Conservation (phyloP, 768 basidiomycete species). For the Dictyophora rubrovolvata region DNA sequence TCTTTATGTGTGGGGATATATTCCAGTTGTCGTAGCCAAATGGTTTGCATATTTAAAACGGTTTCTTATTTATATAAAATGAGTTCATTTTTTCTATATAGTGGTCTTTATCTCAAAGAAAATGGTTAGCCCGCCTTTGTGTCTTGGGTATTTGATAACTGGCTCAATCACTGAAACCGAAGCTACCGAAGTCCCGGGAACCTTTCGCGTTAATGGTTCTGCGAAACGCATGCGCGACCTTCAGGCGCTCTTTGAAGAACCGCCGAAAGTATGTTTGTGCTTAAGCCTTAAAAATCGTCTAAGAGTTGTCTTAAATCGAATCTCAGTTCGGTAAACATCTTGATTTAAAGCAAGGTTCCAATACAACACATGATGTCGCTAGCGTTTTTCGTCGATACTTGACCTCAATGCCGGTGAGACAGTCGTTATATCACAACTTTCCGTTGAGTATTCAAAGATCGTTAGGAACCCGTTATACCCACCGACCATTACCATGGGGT, state of each 20-base stretch:
- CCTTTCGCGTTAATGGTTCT: constrained; percentile 94
- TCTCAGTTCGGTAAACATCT: constrained; percentile 87
- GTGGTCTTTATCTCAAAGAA: constrained; percentile 91
- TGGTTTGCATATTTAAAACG: constrained; percentile 47
- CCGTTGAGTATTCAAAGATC: constrained; percentile 1
- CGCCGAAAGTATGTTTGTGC: constrained; percentile 56
- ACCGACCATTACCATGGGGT: constrained; percentile 81
- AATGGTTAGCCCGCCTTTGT: constrained; percentile 43
- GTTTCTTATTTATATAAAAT: background rate
- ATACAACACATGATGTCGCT: constrained; percentile 94
- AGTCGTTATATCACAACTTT: constrained; percentile 2
- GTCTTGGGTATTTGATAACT: background rate
- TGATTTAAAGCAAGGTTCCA: constrained; percentile 79
- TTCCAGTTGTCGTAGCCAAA: constrained; percentile 96
- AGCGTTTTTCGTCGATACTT: constrained; percentile 94
- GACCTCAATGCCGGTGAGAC: constrained; percentile 86
- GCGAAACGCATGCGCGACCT: constrained; percentile 93
- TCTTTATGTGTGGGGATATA: constrained; percentile 85
- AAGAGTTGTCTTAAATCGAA: background rate
- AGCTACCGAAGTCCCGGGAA: constrained; percentile 87
- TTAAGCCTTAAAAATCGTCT: background rate
- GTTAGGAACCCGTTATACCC: constrained; percentile 90
- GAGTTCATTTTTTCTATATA: constrained; percentile 20
- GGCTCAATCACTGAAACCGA: constrained; percentile 14
- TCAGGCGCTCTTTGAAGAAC: constrained; percentile 80